Evolutionary conservation across 192 early-diverging fungal species (phyloP), one percentile per base, ranked within the genome.

Genomic region (Coemansia sp.): DNA sequence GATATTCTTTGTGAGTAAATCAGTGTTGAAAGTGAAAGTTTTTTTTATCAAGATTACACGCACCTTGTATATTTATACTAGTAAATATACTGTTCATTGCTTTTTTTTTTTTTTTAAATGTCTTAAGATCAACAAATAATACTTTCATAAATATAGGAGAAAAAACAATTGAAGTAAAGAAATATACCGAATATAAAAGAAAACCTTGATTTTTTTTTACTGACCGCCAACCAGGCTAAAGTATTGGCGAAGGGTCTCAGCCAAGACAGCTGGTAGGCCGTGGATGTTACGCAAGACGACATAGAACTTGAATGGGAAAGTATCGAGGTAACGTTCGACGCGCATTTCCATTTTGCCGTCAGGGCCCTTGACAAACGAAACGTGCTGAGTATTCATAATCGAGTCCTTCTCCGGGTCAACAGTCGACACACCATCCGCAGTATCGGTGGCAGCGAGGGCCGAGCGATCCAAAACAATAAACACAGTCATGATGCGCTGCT

Each of bases 261-360:
- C 85, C 55, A 99, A 84, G 7, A 95, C 94, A 64, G 91, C 89
- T 1, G 97, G 95, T 55, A 99, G 84, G 29, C 88, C 85, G 69
- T 93, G 90, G 74, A 98, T 92, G 75, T 98, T 90, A 70, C 90
- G 90, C 64, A 98, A 76, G 20, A 98, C 90, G 49, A 98, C 90
- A 75, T 95, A 99, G 85, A 96, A 97, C 73, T 97, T 92, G 86
- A 99, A 99, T 31, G 97, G 96, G 90, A 99, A 99, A 12, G 93
- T 94, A 53, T 97, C 94, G 68, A 99, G 87, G 78, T 97, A 99
- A 53, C 90, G 80, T 40, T 87, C 88, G 83, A 95, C 89, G 71
- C 90, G 72, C 70, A 97, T 75, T 49, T 84, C 87, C 57, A 86
- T 84, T 36, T 80, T 80, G 40, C 92, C 93, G 61, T 87, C 74